Evolutionary conservation across 257 asterid species (phyloP).

Genomic region (Nyctanthes arbortristis): DNA sequence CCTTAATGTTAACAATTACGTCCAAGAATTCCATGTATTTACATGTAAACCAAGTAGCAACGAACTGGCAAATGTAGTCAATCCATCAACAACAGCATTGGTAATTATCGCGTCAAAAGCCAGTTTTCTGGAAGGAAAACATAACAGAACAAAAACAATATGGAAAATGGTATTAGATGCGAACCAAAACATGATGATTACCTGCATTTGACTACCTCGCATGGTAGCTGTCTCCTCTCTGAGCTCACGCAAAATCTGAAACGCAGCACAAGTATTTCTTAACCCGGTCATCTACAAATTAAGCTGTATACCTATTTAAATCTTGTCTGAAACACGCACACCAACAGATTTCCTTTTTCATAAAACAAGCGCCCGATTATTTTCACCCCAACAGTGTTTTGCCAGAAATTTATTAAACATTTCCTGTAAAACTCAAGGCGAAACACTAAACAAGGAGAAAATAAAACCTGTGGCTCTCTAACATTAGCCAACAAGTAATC

Average conservation of each 20-base stretch:
- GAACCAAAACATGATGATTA: conserved; percentile 17
- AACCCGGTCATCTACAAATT: too few species aligned
- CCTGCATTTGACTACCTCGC: conserved; percentile 97
- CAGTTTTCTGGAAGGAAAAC: background rate
- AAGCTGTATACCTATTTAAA: too few species aligned
- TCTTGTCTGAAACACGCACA: too few species aligned
- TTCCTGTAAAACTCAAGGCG: too few species aligned
- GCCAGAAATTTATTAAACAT: too few species aligned
- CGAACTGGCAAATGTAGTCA: conserved; percentile 4
- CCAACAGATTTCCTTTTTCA: too few species aligned
- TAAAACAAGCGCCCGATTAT: too few species aligned
- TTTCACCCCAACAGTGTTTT: too few species aligned
- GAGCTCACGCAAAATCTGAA: conserved; percentile 76
- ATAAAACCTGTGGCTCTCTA: conserved; percentile 84
- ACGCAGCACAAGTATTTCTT: conserved; percentile 1
- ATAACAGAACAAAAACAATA: background rate
- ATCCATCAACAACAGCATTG: conserved; percentile 6
- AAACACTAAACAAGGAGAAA: too few species aligned
- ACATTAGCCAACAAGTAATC: conserved; percentile 76
- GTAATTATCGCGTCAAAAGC: background rate
- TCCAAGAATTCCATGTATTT: background rate
- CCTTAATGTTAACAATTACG: conserved; percentile 9
- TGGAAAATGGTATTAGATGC: background rate
- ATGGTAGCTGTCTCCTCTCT: conserved; percentile 88
- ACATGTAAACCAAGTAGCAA: background rate